Evolutionary conservation across 495 filamentous ascomycete species (phyloP).

Genomic region (Penicillium canescens): DNA sequence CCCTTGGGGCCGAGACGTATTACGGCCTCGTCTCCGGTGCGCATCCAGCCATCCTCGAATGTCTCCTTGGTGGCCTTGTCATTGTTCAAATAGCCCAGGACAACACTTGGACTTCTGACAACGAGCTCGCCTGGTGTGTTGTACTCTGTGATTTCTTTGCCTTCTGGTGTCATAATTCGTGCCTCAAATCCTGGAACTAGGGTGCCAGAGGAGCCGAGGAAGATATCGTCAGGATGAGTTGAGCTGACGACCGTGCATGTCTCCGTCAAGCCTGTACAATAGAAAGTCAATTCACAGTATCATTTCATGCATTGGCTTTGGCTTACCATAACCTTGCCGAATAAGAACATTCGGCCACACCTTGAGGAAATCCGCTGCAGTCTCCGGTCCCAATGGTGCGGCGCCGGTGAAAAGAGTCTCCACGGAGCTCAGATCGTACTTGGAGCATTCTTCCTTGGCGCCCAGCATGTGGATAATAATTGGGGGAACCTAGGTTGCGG

Average conservation of each 20-base stretch:
- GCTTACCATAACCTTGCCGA: conserved; percentile 78
- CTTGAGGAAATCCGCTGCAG: conserved; percentile 63
- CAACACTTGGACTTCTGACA: conserved; percentile 72
- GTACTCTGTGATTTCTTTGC: conserved; percentile 72
- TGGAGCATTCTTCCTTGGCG: conserved; percentile 57
- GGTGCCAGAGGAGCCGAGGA: conserved; percentile 71
- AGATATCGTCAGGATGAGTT: conserved; percentile 65
- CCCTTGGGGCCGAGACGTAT: conserved; percentile 61
- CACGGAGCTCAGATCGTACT: conserved; percentile 76
- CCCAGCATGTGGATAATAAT: conserved; percentile 83
- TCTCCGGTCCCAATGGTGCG: conserved; percentile 80
- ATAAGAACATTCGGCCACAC: conserved; percentile 66
- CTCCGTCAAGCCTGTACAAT: conserved; percentile 69
- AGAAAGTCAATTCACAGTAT: conserved; percentile 5
- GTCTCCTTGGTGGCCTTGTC: conserved; percentile 80
- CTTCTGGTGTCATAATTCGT: conserved; percentile 71
- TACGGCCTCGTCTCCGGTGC: conserved; percentile 83
- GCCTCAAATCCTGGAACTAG: conserved; percentile 67
- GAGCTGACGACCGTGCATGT: conserved; percentile 72
- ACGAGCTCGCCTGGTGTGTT: conserved; percentile 80
- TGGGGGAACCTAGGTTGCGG: conserved; percentile 64
- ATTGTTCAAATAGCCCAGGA: conserved; percentile 84
- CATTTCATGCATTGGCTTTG: too few relatives aligned
- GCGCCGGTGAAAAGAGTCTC: conserved; percentile 73
- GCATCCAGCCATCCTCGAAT: conserved; percentile 78